Conservation (phyloP, 352 stramenopile genomes). For the Pythium aquatile region DNA sequence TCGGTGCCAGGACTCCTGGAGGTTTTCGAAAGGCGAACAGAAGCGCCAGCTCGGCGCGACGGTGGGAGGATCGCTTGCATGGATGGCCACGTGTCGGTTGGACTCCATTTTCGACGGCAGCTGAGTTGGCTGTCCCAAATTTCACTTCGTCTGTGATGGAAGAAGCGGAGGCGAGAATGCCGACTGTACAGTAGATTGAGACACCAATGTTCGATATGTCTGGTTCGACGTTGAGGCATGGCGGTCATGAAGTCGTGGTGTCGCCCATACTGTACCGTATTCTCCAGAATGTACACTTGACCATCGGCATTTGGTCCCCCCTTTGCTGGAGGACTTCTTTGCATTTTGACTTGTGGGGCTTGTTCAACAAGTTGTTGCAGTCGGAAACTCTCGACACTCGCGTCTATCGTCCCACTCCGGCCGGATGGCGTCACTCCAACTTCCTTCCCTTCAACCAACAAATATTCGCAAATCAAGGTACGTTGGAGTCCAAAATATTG, state of each 20-base stretch:
- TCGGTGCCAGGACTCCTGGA: too few species aligned
- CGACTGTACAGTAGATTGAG: background rate
- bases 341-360: background rate
- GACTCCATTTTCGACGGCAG: background rate
- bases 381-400: constrained; percentile 15
- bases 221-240: background rate
- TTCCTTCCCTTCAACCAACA: constrained; percentile 14
- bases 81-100: background rate
- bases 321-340: background rate
- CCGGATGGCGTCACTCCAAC: constrained; percentile 14
- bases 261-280: background rate
- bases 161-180: background rate
- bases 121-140: constrained; percentile 4
- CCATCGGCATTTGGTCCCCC: background rate
- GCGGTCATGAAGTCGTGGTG: background rate
- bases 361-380: background rate
- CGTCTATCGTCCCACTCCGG: constrained; percentile 7
- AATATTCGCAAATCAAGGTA: background rate
- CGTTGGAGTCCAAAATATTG: background rate
- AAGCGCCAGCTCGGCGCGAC: background rate
- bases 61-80: background rate
- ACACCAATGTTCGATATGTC: background rate
- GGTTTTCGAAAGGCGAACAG: background rate
- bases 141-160: background rate
- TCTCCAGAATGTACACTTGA: background rate